These are phyloP conservation scores for Phascolomyces articulosus DNA, from an alignment of 371 early-diverging fungal genomes.

Conservation along the genomic window DNA sequence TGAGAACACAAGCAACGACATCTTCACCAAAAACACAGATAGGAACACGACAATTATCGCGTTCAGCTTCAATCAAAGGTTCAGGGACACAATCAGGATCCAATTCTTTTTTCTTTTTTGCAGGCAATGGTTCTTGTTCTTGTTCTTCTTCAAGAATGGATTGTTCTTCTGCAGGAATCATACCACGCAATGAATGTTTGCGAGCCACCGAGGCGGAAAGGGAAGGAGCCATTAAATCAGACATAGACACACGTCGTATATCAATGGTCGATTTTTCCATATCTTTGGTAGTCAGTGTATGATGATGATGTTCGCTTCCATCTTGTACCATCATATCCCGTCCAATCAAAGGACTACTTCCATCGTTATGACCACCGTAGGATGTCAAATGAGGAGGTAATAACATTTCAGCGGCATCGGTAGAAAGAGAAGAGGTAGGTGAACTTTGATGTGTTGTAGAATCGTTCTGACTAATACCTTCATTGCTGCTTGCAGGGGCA, in stretches of 20 bases:
- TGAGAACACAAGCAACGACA: slow-evolving; percentile 52
- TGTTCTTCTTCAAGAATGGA: no score
- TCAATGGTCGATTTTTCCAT: slow-evolving; percentile 3
- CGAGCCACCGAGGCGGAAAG: slow-evolving; percentile 20
- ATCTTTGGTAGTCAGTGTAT: neutral
- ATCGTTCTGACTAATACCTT: slow-evolving; percentile 3
- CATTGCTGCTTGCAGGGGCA: neutral
- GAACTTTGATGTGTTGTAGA: slow-evolving; percentile 4
- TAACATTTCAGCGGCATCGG: slow-evolving; percentile 21
- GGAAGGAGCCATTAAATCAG: slow-evolving; percentile 11
- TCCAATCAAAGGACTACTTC: slow-evolving; percentile 7
- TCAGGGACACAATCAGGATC: slow-evolving; percentile 50
- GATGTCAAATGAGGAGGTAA: slow-evolving; percentile 29
- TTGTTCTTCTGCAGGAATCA: neutral
- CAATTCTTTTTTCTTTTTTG: neutral
- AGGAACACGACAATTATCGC: slow-evolving; percentile 45
- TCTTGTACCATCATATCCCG: slow-evolving; percentile 8
- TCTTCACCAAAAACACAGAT: slow-evolving; percentile 57
- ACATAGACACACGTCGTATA: slow-evolving; percentile 14
- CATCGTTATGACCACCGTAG: slow-evolving; percentile 13
- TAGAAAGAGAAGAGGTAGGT: slow-evolving; percentile 12
- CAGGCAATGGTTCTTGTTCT: neutral
- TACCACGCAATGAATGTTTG: slow-evolving; percentile 18
- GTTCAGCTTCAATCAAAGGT: slow-evolving; percentile 56
- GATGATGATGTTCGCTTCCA: neutral